phyloP scores from a whole-genome alignment of 1,284 basidiomycete species.

The Fomitiporia mediterranea region DNA sequence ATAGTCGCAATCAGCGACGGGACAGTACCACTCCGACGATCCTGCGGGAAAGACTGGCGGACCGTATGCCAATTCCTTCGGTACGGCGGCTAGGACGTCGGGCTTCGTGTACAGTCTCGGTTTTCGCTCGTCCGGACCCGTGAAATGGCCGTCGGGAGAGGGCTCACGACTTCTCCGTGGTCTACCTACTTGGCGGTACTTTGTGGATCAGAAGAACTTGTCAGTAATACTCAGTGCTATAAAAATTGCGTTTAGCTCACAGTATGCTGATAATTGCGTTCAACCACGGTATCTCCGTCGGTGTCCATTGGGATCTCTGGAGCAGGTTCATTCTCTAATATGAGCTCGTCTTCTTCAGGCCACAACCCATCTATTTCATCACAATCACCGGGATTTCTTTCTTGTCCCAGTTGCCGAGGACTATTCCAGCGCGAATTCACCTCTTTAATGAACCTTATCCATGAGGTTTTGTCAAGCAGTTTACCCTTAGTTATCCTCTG shows the following conservation, averaged over 20 bases:
- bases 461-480: conserved; percentile 1
- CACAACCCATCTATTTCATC: conserved; percentile 10
- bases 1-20: conserved; percentile 5
- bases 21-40: conserved; percentile 8
- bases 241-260: not conserved
- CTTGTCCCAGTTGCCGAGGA: not conserved
- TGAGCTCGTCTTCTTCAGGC: not conserved
- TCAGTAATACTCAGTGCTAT: not conserved
- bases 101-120: conserved; percentile 2
- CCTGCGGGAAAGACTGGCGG: conserved; percentile 3
- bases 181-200: conserved; percentile 1
- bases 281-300: not conserved
- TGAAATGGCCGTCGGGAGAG: not conserved
- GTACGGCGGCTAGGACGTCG: conserved; percentile 1
- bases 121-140: not conserved
- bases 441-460: not conserved
- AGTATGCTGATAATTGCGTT: not conserved
- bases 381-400: not conserved
- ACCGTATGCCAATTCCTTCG: not conserved
- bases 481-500: conserved; percentile 1
- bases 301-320: not conserved
- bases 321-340: not conserved
- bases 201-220: not conserved
- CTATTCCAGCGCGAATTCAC: not conserved
- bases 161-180: not conserved